Evolutionary conservation across 2,329 filamentous ascomycete species (phyloP).

Genomic region (Annulohypoxylon truncatum): DNA sequence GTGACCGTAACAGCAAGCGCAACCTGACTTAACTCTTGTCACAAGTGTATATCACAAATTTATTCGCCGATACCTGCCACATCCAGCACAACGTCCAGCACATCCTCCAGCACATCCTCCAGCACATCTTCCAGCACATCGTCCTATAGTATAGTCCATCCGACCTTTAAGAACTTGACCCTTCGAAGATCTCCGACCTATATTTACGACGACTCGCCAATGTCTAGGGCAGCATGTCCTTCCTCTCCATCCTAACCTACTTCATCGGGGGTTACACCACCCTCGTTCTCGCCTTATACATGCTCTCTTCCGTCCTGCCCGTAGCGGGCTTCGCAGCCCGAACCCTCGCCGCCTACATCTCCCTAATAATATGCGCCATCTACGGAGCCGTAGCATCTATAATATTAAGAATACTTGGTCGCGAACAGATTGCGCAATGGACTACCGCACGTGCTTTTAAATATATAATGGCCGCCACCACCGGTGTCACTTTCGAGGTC

Average conservation of each 20-base stretch:
- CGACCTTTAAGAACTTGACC: conserved; percentile 2
- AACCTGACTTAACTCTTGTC: conserved; percentile 6
- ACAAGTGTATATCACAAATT: conserved; percentile 25
- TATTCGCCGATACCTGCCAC: conserved; percentile 13
- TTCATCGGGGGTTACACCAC: conserved; percentile 64
- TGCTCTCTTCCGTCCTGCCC: conserved; percentile 68
- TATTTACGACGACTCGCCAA: conserved; percentile 25
- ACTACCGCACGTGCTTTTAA: conserved; percentile 83
- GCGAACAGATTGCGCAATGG: conserved; percentile 86
- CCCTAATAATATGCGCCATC: conserved; percentile 68
- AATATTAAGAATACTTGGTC: conserved; percentile 75
- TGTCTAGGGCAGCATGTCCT: conserved; percentile 46
- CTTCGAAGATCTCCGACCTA: conserved; percentile 5
- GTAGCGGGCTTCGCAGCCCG: conserved; percentile 76
- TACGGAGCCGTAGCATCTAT: conserved; percentile 84
- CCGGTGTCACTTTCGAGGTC: conserved; percentile 82
- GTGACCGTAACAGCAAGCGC: conserved; percentile 18
- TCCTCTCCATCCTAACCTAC: conserved; percentile 52
- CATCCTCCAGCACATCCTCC: not conserved
- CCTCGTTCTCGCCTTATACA: conserved; percentile 68
- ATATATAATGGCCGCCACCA: conserved; percentile 77
- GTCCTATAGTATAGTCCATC: not conserved
- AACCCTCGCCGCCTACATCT: conserved; percentile 72
- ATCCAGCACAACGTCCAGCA: not conserved
- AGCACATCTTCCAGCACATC: not conserved